A percentile compares a stretch with the other conserved stretches of the same genome.
phyloP scores from a whole-genome alignment of 108 stramenopile genomes.

The Bacterosira constricta region DNA sequence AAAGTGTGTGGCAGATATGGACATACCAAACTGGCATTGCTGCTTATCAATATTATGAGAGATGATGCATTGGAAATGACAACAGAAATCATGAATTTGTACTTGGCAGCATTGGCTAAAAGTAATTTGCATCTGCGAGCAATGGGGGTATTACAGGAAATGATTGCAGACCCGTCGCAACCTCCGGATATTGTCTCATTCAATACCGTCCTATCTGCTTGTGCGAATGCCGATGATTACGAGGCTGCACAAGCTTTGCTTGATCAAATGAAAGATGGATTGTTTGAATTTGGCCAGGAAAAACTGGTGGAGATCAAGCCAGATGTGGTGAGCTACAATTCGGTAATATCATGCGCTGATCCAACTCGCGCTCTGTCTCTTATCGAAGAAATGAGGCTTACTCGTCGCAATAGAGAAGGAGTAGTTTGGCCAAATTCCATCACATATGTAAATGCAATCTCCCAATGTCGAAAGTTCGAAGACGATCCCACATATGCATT shows the following conservation, averaged over 20 bases:
- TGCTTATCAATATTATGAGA: constrained; percentile 47
- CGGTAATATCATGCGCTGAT: constrained; percentile 38
- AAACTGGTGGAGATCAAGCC: constrained; percentile 8
- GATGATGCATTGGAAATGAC: constrained; percentile 17
- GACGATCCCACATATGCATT: constrained; percentile 29
- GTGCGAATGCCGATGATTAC: constrained; percentile 56
- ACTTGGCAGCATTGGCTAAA: constrained; percentile 6
- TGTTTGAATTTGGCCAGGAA: not conserved
- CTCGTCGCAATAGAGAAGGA: constrained; percentile 62
- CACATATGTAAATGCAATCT: constrained; percentile 67
- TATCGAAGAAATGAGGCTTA: constrained; percentile 63
- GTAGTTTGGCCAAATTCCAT: constrained; percentile 52
- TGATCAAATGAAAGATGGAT: constrained; percentile 43
- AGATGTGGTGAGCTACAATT: constrained; percentile 35
- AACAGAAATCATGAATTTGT: constrained; percentile 30
- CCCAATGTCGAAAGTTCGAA: constrained; percentile 51
- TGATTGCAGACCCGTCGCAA: constrained; percentile 3
- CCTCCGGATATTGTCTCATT: constrained; percentile 55
- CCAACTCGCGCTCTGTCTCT: constrained; percentile 9
- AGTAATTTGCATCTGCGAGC: not conserved
- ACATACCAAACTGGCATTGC: constrained; percentile 34
- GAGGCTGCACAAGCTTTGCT: constrained; percentile 49
- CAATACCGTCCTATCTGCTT: constrained; percentile 57
- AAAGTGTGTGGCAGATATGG: constrained; percentile 44
- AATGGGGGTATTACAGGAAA: constrained; percentile 3